Percentiles rank a stretch among this genome's conserved stretches.
Conservation (phyloP, 345 rosid species). For the Anastatica hierochuntica region DNA sequence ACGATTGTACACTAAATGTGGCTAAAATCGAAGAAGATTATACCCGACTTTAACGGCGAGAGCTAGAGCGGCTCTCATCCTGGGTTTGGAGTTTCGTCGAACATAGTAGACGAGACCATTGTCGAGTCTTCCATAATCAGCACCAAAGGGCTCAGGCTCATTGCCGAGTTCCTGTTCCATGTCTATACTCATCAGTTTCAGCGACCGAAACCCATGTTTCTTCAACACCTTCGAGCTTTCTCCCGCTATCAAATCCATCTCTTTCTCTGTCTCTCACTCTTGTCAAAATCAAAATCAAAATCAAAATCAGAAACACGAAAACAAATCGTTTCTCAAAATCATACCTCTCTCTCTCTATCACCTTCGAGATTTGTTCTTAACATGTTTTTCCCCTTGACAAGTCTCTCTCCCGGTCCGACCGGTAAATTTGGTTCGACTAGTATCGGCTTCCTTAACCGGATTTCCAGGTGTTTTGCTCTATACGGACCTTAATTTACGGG, state of each 20-base stretch:
- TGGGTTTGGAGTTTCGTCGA: conserved; percentile 76
- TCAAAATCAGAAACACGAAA: neutral
- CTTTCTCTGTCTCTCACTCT: conserved; percentile 17
- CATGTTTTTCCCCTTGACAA: neutral
- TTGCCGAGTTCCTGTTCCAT: conserved; percentile 41
- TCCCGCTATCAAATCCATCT: conserved; percentile 59
- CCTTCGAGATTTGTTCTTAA: conserved; percentile 13
- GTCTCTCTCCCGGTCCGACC: conserved; percentile 5
- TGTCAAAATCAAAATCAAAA: conserved; percentile 8
- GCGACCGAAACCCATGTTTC: conserved; percentile 74
- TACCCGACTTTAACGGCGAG: conserved; percentile 85
- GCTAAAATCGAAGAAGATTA: conserved; percentile 5
- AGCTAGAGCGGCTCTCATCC: conserved; percentile 83
- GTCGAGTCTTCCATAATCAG: conserved; percentile 63
- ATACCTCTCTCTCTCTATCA: too few relatives aligned
- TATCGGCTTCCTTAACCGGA: neutral
- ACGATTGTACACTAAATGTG: neutral
- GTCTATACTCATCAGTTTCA: conserved; percentile 60
- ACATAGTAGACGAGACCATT: conserved; percentile 84
- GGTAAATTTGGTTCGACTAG: neutral
- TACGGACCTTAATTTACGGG: too few relatives aligned
- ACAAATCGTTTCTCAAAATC: conserved; percentile 12
- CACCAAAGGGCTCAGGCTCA: conserved; percentile 56
- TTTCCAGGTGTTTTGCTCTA: too few relatives aligned
- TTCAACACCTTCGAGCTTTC: conserved; percentile 47